Evolutionary conservation across 345 rosid genomes (phyloP).

Genomic region (Acer campestre): DNA sequence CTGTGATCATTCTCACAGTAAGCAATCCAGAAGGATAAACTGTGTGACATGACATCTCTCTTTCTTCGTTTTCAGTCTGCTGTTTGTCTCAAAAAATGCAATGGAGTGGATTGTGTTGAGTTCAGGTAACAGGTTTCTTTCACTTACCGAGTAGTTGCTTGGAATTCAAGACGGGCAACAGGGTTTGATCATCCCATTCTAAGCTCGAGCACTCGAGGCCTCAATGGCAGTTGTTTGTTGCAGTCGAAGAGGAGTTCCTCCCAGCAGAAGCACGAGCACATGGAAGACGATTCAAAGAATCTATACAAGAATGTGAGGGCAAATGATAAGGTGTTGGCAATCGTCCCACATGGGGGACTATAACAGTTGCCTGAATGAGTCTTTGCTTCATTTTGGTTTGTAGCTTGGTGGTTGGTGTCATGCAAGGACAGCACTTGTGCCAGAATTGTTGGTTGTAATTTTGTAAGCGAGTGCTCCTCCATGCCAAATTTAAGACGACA

Average conservation of each 20-base stretch:
- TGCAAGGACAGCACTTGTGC: not conserved
- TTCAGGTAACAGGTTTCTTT: not conserved
- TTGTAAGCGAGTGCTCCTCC: not conserved
- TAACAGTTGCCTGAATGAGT: not conserved
- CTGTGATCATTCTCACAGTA: too few relatives aligned
- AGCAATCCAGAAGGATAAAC: too few relatives aligned
- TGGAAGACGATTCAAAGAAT: not conserved
- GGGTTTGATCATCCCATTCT: not conserved
- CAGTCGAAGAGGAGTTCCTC: not conserved
- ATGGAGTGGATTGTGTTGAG: not conserved
- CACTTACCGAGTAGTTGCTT: not conserved
- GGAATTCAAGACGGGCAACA: not conserved
- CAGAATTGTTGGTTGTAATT: not conserved
- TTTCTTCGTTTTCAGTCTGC: too few relatives aligned
- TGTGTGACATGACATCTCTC: too few relatives aligned
- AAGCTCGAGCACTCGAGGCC: not conserved
- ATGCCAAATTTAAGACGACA: not conserved
- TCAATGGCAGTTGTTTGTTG: not conserved
- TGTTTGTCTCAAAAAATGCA: too few relatives aligned
- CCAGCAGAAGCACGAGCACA: too few relatives aligned
- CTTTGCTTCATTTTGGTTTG: not conserved
- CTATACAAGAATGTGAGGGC: not conserved
- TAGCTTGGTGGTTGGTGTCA: not conserved
- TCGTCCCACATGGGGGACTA: not conserved
- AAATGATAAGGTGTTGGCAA: conserved; percentile 2